Base-by-base conservation (phyloP, 2,329 filamentous ascomycete species). In the Penicillium sp. region DNA sequence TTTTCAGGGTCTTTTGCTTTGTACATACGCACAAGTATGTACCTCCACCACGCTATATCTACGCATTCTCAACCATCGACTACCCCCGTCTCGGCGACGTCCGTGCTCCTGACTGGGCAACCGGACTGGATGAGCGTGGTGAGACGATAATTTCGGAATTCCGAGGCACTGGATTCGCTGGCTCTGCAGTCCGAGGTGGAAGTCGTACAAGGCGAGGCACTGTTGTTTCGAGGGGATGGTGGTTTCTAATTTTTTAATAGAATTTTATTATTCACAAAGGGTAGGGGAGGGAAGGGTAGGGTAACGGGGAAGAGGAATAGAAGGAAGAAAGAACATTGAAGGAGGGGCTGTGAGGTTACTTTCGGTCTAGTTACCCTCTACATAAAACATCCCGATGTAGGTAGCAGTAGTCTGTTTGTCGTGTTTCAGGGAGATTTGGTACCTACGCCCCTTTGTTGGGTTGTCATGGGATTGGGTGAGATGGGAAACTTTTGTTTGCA, bases 101-200 rank as follows among this genome's bases (percentile, higher is more conserved):
- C 27, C 10, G 55, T 54, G 38, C 38, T 54, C 33, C 48, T 34
- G 25, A 43, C 49, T 45, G 55, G 50, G 23, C 9, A 38, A 54
- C 25, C 9, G 50, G 50, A 54, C 46, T 55, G 55, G 45, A 55
- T 44, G 31, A 19, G 56, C 46, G 39, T 50, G 50, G 52, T 55
- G 52, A 55, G 56, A 58, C 52, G 56, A 39, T 45, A 46, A 55
- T 46, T 55, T 58, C 52, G 52, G 56, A 58, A 58, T 58, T 58
- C 56, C 56, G 56, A 58, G 46, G 46, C 46, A 50, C 56, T 55
- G 52, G 56, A 58, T 58, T 58, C 56, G 56, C 21, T 55, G 56
- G 45, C 9, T 53, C 49, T 53, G 43, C 49, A 56, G 54, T 56
- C 54, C 36, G 54, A 47, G 27, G 8, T 41, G 19, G 46, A 50